These are phyloP conservation scores for Nicotiana attenuata DNA, from an alignment of 257 asterid genomes.

Conservation along the genomic window DNA sequence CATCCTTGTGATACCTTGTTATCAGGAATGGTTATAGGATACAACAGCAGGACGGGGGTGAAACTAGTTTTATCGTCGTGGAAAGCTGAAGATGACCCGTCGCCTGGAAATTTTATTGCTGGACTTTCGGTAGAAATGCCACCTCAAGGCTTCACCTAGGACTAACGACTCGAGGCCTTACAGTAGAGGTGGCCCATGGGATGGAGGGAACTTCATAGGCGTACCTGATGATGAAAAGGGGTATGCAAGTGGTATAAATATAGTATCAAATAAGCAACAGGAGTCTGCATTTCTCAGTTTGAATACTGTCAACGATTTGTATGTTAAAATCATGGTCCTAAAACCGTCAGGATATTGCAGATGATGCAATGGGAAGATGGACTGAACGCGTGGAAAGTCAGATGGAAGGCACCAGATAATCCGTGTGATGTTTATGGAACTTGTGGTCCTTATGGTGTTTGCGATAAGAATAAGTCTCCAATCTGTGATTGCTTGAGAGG, in stretches of 20 bases:
- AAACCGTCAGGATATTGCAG: conserved; percentile 9
- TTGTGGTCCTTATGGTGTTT: conserved; percentile 22
- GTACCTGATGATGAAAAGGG: background rate
- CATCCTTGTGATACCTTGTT: conserved; percentile 11
- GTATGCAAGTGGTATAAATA: conserved; percentile 8
- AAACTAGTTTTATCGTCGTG: conserved; percentile 7
- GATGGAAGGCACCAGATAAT: conserved; percentile 4
- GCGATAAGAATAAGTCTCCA: conserved; percentile 8
- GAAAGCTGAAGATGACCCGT: conserved; percentile 17
- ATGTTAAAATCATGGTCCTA: background rate
- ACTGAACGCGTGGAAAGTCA: background rate
- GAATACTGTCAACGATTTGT: background rate
- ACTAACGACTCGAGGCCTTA: conserved; percentile 1
- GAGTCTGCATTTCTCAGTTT: conserved; percentile 11
- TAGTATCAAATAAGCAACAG: background rate
- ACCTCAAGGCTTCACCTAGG: conserved; percentile 18
- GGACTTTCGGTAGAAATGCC: conserved; percentile 15
- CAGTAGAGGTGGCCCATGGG: conserved; percentile 24
- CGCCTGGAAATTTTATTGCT: conserved; percentile 11
- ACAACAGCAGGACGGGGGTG: background rate
- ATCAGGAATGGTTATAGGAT: conserved; percentile 12
- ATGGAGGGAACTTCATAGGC: conserved; percentile 17
- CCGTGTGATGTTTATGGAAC: conserved; percentile 19
- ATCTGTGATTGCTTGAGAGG: conserved; percentile 21
- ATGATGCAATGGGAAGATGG: background rate